These are phyloP conservation scores for Myxozyma udenii DNA, from an alignment of 805 yeast species.

Conservation along the genomic window DNA sequence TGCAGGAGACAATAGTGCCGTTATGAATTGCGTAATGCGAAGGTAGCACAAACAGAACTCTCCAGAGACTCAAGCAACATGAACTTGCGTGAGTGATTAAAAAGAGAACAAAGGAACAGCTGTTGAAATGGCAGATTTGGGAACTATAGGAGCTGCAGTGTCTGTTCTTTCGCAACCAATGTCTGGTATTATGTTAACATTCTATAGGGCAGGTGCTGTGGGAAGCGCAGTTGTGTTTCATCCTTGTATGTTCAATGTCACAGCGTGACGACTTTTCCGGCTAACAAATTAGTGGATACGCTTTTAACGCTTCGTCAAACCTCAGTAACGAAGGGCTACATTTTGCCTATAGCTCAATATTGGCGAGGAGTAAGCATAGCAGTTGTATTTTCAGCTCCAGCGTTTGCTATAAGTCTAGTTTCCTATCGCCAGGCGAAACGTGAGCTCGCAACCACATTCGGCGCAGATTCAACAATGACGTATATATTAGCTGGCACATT, in stretches of 20 bases:
- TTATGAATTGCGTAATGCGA: too few species aligned
- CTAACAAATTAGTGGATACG: slow-evolving; percentile 19
- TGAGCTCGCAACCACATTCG: slow-evolving; percentile 28
- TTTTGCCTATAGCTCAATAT: slow-evolving; percentile 22
- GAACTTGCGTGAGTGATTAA: too few species aligned
- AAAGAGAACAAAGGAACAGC: too few species aligned
- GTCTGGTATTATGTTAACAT: background rate
- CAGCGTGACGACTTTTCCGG: background rate
- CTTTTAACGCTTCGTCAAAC: slow-evolving; percentile 24
- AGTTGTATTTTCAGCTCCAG: slow-evolving; percentile 43
- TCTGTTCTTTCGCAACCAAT: background rate
- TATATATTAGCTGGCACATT: slow-evolving; percentile 16
- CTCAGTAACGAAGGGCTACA: slow-evolving; percentile 5
- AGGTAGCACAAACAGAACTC: too few species aligned
- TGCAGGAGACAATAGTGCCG: too few species aligned
- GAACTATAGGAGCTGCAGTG: slow-evolving; percentile 24
- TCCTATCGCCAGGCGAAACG: slow-evolving; percentile 42
- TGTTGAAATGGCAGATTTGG: slow-evolving; percentile 11
- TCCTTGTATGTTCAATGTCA: slow-evolving; percentile 13
- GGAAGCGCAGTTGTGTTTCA: slow-evolving; percentile 26
- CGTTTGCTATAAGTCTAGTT: slow-evolving; percentile 42
- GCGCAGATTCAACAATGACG: slow-evolving; percentile 14
- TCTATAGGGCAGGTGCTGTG: slow-evolving; percentile 22
- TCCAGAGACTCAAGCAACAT: too few species aligned
- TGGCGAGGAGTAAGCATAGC: slow-evolving; percentile 42